These are phyloP conservation scores for Diplotaxis tenuifolia DNA, from an alignment of 345 rosid species.

Conservation along the genomic window DNA sequence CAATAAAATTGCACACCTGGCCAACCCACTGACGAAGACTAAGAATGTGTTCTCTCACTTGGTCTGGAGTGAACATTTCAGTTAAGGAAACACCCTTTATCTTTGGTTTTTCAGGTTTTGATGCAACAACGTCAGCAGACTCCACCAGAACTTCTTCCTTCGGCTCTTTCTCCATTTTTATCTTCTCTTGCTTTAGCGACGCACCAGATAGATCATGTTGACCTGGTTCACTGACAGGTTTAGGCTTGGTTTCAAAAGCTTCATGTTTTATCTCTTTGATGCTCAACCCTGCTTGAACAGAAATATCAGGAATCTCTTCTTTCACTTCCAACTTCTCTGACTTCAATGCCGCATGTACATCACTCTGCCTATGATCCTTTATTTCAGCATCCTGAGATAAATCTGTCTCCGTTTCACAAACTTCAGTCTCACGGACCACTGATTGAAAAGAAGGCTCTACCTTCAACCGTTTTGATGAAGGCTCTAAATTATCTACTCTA, in stretches of 20 bases:
- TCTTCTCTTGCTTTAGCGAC: conserved; percentile 43
- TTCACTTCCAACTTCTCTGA: conserved; percentile 56
- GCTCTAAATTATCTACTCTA: conserved; percentile 54
- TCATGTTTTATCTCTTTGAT: conserved; percentile 49
- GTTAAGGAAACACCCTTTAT: conserved; percentile 94
- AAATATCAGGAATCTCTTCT: conserved; percentile 46
- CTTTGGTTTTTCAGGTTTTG: conserved; percentile 92
- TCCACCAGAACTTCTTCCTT: conserved; percentile 58
- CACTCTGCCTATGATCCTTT: conserved; percentile 48
- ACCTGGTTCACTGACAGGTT: conserved; percentile 44
- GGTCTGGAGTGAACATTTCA: conserved; percentile 95
- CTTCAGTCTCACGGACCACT: conserved; percentile 46
- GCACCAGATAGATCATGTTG: conserved; percentile 35
- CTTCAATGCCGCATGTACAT: conserved; percentile 43
- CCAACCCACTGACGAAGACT: conserved; percentile 99
- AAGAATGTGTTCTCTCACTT: conserved; percentile 80
- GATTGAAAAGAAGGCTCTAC: conserved; percentile 59
- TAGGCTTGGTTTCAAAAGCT: conserved; percentile 47
- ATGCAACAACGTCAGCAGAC: conserved; percentile 45
- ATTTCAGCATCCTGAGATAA: conserved; percentile 42
- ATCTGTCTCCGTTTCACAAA: conserved; percentile 42
- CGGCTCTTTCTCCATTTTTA: conserved; percentile 39
- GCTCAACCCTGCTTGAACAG: conserved; percentile 52
- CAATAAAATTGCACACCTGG: conserved; percentile 53
- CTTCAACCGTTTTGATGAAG: conserved; percentile 80